Conservation (phyloP, 2,329 filamentous ascomycete genomes). For the Aspergillus fijiensis region DNA sequence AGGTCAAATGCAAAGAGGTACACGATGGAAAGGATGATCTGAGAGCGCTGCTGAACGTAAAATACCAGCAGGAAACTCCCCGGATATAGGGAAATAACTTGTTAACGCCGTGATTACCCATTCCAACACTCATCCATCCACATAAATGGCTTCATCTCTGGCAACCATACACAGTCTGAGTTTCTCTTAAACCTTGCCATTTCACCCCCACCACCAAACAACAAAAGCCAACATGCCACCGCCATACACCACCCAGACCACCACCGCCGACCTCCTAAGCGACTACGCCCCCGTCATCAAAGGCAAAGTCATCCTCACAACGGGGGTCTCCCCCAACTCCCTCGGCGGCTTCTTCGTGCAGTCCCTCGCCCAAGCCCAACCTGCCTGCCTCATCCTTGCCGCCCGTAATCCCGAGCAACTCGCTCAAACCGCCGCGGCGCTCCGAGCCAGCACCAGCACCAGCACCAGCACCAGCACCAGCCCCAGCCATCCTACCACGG, state of each 20-base stretch:
- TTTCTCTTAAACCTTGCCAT: background rate
- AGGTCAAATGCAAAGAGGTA: too few relatives aligned
- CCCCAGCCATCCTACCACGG: slow-evolving; percentile 16
- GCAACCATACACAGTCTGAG: too few relatives aligned
- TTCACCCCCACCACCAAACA: background rate
- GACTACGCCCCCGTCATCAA: slow-evolving; percentile 23
- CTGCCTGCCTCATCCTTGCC: slow-evolving; percentile 35
- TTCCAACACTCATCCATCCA: too few relatives aligned
- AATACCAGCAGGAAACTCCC: too few relatives aligned
- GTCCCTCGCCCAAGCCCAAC: slow-evolving; percentile 34
- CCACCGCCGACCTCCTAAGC: slow-evolving; percentile 21
- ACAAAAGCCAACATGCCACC: background rate
- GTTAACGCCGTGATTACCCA: too few relatives aligned
- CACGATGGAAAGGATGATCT: too few relatives aligned
- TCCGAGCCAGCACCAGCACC: slow-evolving; percentile 11
- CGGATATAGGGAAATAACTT: too few relatives aligned
- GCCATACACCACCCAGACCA: slow-evolving; percentile 9
- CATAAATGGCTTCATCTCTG: too few relatives aligned
- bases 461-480: too few relatives aligned
- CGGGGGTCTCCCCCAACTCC: slow-evolving; percentile 39
- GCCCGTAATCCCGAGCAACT: slow-evolving; percentile 39
- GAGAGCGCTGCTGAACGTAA: too few relatives aligned
- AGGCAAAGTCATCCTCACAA: slow-evolving; percentile 41
- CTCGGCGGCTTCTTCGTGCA: slow-evolving; percentile 39
- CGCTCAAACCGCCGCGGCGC: slow-evolving; percentile 27